These are phyloP conservation scores for Galeopsis tetrahit DNA, from an alignment of 257 asterid genomes.

Conservation along the genomic window DNA sequence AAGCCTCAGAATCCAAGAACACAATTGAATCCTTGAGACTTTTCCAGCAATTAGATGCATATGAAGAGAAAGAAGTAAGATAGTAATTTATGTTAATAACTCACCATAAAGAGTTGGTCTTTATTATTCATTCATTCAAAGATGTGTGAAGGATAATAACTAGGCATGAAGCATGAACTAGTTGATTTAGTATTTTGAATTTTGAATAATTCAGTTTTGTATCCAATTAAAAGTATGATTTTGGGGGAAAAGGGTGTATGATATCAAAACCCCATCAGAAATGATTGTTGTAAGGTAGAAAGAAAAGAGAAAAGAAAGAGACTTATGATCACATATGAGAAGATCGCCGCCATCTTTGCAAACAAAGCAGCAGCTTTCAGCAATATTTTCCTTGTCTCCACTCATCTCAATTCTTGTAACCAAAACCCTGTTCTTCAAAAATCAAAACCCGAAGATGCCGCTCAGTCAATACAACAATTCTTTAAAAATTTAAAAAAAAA, in stretches of 20 bases:
- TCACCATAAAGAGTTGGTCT: neutral
- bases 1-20: neutral
- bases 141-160: neutral
- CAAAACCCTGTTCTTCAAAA: neutral
- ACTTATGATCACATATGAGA: conserved; percentile 72
- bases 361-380: conserved; percentile 79
- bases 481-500: too few species aligned
- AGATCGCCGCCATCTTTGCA: conserved; percentile 88
- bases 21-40: neutral
- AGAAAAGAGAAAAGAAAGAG: conserved; percentile 3
- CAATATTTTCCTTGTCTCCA: conserved; percentile 45
- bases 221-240: too few species aligned
- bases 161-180: neutral
- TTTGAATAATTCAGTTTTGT: neutral
- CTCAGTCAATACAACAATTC: too few species aligned
- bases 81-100: neutral
- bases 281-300: neutral
- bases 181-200: neutral
- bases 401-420: conserved; percentile 41
- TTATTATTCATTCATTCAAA: neutral
- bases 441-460: too few species aligned
- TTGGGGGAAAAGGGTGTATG: neutral
- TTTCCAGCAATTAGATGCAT: neutral
- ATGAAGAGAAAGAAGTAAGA: neutral
- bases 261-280: neutral